Evolutionary conservation across 1,284 basidiomycete species (phyloP), one percentile per base, ranked within the genome.

Genomic region (Boletus semigastroideus): DNA sequence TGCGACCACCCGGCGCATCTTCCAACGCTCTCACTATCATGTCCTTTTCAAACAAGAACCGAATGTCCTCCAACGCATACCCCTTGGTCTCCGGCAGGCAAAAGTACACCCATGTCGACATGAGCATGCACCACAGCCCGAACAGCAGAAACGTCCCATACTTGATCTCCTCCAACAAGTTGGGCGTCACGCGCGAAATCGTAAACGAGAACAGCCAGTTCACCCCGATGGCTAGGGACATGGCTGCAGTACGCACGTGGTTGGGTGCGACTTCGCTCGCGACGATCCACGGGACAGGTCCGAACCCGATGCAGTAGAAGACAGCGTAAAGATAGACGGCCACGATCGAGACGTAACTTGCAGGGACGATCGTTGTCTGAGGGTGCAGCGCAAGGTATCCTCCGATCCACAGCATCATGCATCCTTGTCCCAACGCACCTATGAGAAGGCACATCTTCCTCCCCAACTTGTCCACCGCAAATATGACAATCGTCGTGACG

Each of bases 81-180:
- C 78, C 77, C 31, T 67, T 68, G 4, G 77, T 79, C 63, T 79
- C 78, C 9, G 77, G 77, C 25, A 78, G 60, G 51, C 63, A 72
- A 42, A 73, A 59, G 56, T 78, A 79, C 22, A 75, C 63, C 78
- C 76, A 79, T 11, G 58, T 33, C 16, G 72, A 62, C 76, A 78
- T 77, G 54, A 74, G 53, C 41, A 78, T 13, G 59, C 78, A 79
- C 57, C 72, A 74, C 47, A 69, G 48, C 2, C 79, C 79, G 46
- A 80, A 81, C 37, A 79, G 36, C 10, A 82, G 66, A 63, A 78
- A 82, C 16, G 78, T 81, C 39, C 78, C 79, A 51, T 79, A 79
- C 10, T 54, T 72, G 57, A 80, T 74, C 30, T 67, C 65, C 55
- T 73, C 67, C 37, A 80, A 71, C 78, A 80, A 72, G 56, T 77